A percentile compares a stretch with the other conserved stretches of the same genome.
These are phyloP conservation scores for Botrytis porri DNA, from an alignment of 2,329 filamentous ascomycete genomes.

Conservation along the genomic window DNA sequence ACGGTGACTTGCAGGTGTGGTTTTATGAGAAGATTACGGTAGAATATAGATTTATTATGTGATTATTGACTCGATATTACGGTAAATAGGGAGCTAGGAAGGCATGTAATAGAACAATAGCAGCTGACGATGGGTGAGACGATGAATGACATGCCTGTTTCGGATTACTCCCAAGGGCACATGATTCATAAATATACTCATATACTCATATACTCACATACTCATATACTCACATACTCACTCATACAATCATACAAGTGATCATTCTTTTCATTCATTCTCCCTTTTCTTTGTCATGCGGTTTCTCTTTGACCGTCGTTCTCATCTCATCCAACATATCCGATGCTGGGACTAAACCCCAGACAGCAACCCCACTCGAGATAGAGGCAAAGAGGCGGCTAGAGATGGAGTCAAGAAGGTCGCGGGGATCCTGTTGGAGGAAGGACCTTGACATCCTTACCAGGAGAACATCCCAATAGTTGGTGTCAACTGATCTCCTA, in stretches of 20 bases:
- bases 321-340: not conserved
- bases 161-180: not conserved
- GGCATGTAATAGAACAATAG: not conserved
- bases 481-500: not conserved
- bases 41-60: not conserved
- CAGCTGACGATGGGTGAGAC: not conserved
- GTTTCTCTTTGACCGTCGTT: slow-evolving; percentile 7
- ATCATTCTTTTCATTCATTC: not conserved
- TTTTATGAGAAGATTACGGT: not conserved
- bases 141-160: slow-evolving; percentile 1
- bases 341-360: not conserved
- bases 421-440: not conserved
- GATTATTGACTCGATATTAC: not conserved
- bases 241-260: not conserved
- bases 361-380: slow-evolving; percentile 6
- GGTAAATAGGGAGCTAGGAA: not conserved
- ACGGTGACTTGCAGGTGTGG: not conserved
- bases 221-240: no score
- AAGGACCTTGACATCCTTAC: not conserved
- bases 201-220: no score
- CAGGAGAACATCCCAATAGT: not conserved
- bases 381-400: slow-evolving; percentile 4
- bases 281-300: not conserved
- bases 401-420: not conserved
- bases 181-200: slow-evolving; percentile 1